Base-by-base conservation (phyloP, 2,329 filamentous ascomycete species). In the Pseudocercospora vitis region DNA sequence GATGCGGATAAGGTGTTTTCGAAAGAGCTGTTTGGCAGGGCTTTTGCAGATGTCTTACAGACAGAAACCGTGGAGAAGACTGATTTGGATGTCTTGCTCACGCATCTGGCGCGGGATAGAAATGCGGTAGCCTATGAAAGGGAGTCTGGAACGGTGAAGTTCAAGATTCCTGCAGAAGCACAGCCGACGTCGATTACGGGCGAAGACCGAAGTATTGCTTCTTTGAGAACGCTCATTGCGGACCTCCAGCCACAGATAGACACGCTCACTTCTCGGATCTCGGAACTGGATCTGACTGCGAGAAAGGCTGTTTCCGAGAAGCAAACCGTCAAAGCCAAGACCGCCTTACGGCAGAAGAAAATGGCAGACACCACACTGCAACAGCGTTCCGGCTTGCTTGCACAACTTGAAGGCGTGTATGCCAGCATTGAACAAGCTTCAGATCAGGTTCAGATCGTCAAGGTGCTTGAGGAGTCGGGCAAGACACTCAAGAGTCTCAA, bases 361-460 rank as follows among this genome's bases (percentile, higher is more conserved):
- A 75, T 88, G 6, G 85, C 87, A 23, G 91, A 96, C 70, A 76
- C 81, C 2, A 87, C 85, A 8, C 78, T 97, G 0, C 76, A 82
- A 24, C 83, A 84, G 59, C 84, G 91, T 9, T 83, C 86, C 24
- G 84, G 85, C 7, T 88, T 88, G 0, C 80, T 96, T 2, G 76
- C 78, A 35, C 91, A 96, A 71, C 80, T 99, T 1, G 91, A 97
- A 71, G 84, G 89, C 58, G 85, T 95, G 0, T 88, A 90, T 50
- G 73, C 79, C n/a, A 88, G 86, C 66, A 88, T 99, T 48, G 86
- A 96, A 68, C 85, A 92, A 70, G 94, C 94, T 0, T 81, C 84
- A 0, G 88, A 91, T 70, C 89, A 96, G 59, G 84, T 95, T 7
- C 87, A 90, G 63, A 81, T 96, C 11, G 84, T 97, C 7, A 81